Percentiles rank a stretch among this genome's conserved stretches.
Evolutionary conservation across 129 eudicot genomes (phyloP).

Genomic region (Silybum marianum): DNA sequence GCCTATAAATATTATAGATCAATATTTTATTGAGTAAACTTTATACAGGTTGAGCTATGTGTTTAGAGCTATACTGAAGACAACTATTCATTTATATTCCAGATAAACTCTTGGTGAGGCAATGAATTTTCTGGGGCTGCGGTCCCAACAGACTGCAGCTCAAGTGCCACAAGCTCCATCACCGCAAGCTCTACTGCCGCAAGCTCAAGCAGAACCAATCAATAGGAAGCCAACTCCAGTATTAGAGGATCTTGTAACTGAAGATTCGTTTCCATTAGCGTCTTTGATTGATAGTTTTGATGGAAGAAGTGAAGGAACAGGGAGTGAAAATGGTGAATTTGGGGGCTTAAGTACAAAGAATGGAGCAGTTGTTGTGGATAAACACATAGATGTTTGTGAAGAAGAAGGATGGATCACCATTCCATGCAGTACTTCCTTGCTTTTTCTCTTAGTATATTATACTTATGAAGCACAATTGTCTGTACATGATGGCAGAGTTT

Average conservation of each 20-base stretch:
- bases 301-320: slow-evolving; percentile 35
- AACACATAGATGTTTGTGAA: slow-evolving; percentile 73
- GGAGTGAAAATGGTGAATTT: slow-evolving; percentile 39
- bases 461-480: slow-evolving; percentile 3
- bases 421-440: slow-evolving; percentile 58
- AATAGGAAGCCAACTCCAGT: too few species aligned
- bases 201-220: too few species aligned
- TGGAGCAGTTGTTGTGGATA: slow-evolving; percentile 39
- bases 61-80: slow-evolving; percentile 13
- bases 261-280: too few species aligned
- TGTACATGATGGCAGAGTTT: slow-evolving; percentile 2
- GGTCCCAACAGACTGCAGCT: slow-evolving; percentile 67
- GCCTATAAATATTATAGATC: slow-evolving; percentile 6
- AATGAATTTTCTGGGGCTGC: slow-evolving; percentile 85
- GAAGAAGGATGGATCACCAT: slow-evolving; percentile 83
- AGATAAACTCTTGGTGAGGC: slow-evolving; percentile 40
- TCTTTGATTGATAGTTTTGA: slow-evolving; percentile 31
- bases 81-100: slow-evolving; percentile 16
- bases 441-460: slow-evolving; percentile 9
- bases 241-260: too few species aligned
- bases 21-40: background rate
- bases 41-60: background rate
- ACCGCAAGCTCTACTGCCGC: too few species aligned
- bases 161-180: too few species aligned
- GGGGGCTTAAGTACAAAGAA: slow-evolving; percentile 29